phyloP scores from a whole-genome alignment of 2,329 filamentous ascomycete species.

The Mycosphaerella sp. region DNA sequence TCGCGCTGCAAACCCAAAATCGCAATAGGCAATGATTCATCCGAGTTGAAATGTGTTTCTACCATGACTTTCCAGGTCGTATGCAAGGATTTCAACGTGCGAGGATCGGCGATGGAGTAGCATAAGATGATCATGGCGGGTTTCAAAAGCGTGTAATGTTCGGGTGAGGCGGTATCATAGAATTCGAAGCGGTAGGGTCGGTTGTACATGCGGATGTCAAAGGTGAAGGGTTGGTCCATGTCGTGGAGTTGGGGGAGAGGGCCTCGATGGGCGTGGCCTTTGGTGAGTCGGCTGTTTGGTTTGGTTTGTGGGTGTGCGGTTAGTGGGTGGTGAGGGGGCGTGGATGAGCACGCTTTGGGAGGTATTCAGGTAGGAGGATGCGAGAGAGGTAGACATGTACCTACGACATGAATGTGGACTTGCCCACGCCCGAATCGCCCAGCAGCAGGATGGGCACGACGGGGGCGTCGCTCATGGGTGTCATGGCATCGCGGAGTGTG shows the following conservation, averaged over 20 bases:
- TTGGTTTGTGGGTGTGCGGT: neutral
- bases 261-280: constrained; percentile 28
- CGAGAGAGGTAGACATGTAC: constrained; percentile 27
- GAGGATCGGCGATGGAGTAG: constrained; percentile 52
- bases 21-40: constrained; percentile 50
- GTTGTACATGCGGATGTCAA: constrained; percentile 52
- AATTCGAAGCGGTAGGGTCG: constrained; percentile 51
- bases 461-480: constrained; percentile 24
- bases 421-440: constrained; percentile 54
- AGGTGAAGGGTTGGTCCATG: constrained; percentile 52
- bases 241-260: constrained; percentile 45
- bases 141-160: constrained; percentile 50
- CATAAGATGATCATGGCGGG: constrained; percentile 53
- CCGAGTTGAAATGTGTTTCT: constrained; percentile 48
- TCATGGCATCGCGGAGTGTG: constrained; percentile 4
- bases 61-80: constrained; percentile 40
- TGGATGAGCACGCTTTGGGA: neutral
- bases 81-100: constrained; percentile 45
- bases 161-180: constrained; percentile 52
- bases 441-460: constrained; percentile 50
- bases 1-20: constrained; percentile 55
- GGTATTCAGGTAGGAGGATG: constrained; percentile 4
- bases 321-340: neutral
- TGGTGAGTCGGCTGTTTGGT: constrained; percentile 25
- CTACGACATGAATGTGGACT: constrained; percentile 58